Conservation (phyloP, 805 yeast species). For the Candida vaughaniae region DNA sequence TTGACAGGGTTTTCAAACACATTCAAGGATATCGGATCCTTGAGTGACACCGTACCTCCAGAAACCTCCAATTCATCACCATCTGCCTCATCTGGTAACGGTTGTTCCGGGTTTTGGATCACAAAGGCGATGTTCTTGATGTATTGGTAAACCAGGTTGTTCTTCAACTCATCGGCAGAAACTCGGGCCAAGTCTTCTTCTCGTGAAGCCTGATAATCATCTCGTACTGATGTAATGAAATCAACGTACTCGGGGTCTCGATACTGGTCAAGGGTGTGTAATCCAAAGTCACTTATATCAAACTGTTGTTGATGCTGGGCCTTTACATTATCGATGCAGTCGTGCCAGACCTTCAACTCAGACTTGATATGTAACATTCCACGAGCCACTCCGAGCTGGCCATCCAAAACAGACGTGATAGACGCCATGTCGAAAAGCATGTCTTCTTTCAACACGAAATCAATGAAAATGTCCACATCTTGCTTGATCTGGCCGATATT, state of each 20-base stretch:
- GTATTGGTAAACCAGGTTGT: constrained; percentile 17
- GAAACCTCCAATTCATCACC: constrained; percentile 63
- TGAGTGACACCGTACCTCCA: constrained; percentile 69
- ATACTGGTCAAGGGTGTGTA: constrained; percentile 5
- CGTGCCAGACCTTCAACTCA: constrained; percentile 3
- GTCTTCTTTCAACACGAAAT: constrained; percentile 11
- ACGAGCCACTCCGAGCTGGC: not conserved
- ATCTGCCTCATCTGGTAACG: constrained; percentile 49
- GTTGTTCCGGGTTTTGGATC: constrained; percentile 57
- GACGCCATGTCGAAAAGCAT: constrained; percentile 1
- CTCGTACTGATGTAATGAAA: constrained; percentile 5
- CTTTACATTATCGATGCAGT: constrained; percentile 1
- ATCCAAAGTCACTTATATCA: constrained; percentile 7
- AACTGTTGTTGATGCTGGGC: not conserved
- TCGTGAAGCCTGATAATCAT: not conserved
- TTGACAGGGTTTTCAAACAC: constrained; percentile 54
- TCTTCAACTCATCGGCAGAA: not conserved
- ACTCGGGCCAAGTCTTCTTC: not conserved
- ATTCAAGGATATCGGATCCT: constrained; percentile 63
- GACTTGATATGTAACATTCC: not conserved
- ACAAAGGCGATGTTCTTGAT: constrained; percentile 48
- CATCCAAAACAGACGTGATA: not conserved
- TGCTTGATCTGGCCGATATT: constrained; percentile 16
- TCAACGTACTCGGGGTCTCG: not conserved
- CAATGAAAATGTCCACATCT: constrained; percentile 10